A percentile compares a stretch with the other conserved stretches of the same genome.
These are phyloP conservation scores for Linum trigynum DNA, from an alignment of 345 rosid genomes.

Conservation along the genomic window DNA sequence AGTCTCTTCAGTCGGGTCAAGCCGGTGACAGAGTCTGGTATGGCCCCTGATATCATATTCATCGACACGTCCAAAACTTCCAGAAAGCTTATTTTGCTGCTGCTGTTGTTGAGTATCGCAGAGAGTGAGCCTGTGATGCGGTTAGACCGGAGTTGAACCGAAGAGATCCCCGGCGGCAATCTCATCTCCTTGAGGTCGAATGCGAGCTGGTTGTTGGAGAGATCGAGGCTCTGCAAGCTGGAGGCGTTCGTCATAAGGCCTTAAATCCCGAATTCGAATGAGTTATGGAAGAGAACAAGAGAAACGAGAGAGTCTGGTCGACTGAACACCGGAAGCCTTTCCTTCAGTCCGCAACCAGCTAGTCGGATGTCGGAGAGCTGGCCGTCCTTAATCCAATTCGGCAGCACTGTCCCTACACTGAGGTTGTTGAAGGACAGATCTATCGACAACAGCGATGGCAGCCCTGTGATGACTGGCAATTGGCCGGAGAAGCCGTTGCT, in stretches of 20 bases:
- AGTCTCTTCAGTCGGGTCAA: conserved; percentile 50
- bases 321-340: conserved; percentile 53
- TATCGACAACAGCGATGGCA: conserved; percentile 62
- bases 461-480: conserved; percentile 41
- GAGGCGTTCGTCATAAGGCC: conserved; percentile 47
- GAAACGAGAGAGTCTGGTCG: conserved; percentile 50
- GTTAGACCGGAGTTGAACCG: conserved; percentile 60
- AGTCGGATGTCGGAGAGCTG: conserved; percentile 53
- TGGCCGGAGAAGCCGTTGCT: conserved; percentile 64
- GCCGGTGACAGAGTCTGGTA: conserved; percentile 71
- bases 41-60: conserved; percentile 62
- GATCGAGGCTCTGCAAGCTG: conserved; percentile 53
- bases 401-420: conserved; percentile 47
- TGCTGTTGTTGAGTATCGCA: conserved; percentile 51
- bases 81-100: conserved; percentile 34
- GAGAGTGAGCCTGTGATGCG: conserved; percentile 59
- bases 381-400: conserved; percentile 57
- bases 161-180: conserved; percentile 51
- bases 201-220: conserved; percentile 62
- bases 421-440: conserved; percentile 84
- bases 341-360: conserved; percentile 75
- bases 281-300: conserved; percentile 67
- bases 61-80: conserved; percentile 55
- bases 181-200: conserved; percentile 48
- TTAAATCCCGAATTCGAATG: conserved; percentile 46